Conservation (phyloP, 2,329 filamentous ascomycete genomes). For the Bipolaris cookei region DNA sequence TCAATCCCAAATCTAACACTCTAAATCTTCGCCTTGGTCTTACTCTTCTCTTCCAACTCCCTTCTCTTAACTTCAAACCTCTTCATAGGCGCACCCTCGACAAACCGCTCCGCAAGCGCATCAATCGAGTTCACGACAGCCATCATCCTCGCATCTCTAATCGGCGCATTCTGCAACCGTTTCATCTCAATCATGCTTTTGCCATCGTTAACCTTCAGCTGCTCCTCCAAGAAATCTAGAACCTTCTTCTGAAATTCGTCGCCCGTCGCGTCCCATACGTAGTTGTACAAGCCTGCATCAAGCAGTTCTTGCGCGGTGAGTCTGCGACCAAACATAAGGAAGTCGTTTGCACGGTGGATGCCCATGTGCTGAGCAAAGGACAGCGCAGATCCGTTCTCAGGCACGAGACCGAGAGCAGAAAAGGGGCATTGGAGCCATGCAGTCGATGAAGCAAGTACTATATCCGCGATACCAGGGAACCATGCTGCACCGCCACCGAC, state of each 20-base stretch:
- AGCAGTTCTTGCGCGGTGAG: constrained; percentile 53
- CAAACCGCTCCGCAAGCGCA: constrained; percentile 58
- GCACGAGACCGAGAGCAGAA: constrained; percentile 56
- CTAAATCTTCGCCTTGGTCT: constrained; percentile 20
- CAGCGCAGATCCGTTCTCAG: constrained; percentile 57
- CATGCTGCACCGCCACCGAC: constrained; percentile 60
- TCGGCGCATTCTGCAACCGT: constrained; percentile 56
- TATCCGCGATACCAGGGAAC: constrained; percentile 58
- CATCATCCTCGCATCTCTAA: constrained; percentile 54
- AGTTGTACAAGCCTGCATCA: constrained; percentile 55
- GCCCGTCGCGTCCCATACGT: constrained; percentile 50
- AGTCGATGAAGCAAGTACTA: constrained; percentile 54
- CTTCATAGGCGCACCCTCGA: constrained; percentile 55
- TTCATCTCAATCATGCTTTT: constrained; percentile 62
- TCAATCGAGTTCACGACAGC: constrained; percentile 57
- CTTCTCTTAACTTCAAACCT: constrained; percentile 54
- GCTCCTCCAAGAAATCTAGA: constrained; percentile 51
- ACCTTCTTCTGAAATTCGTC: constrained; percentile 54
- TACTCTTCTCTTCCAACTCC: constrained; percentile 45
- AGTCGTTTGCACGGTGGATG: constrained; percentile 59
- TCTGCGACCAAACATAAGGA: constrained; percentile 60
- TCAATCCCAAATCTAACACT: not conserved
- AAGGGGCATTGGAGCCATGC: constrained; percentile 59
- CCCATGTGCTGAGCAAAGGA: constrained; percentile 57
- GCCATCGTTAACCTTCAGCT: constrained; percentile 56